Base-by-base conservation (phyloP, 2,329 filamentous ascomycete genomes). In the Aureobasidium sp. region DNA sequence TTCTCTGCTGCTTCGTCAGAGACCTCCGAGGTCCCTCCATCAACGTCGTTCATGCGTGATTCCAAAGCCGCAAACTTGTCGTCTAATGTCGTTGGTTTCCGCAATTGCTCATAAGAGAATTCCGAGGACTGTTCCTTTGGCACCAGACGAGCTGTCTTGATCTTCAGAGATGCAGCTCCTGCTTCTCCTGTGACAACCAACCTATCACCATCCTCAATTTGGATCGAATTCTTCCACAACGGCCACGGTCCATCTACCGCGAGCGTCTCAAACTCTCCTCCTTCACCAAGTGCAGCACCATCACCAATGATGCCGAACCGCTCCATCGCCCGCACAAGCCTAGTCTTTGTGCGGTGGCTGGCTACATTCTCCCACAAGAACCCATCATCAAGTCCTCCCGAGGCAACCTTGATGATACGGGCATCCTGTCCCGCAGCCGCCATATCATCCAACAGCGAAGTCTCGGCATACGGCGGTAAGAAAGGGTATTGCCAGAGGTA, bases 201-300 rank as follows among this genome's bases (percentile, higher is more conserved):
- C 60, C 76, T 79, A 61, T 80, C 79, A 4, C 73, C 71, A 1
- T 83, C 79, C 0, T 75, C 75, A 33, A 96, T 77, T 43, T 78
- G 76, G 63, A 97, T 87, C 55, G 79, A 82, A 65, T 80, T 82
- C 74, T 82, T 87, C 80, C 94, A 96, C 62, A 96, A 71, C 53
- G 77, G 75, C 0, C 69, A 67, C 9, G 93, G 93, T 11, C 93
- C 94, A 73, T 91, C 84, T 37, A 97, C 69, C 46, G 94, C 90
- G 57, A 97, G 77, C 31, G 91, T 97, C 80, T 97, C 94, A 73
- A 95, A 97, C 77, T 97, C 94, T 3, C 94, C 94, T 6, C 94
- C 94, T 72, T 97, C 94, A 0, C 94, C 94, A 19, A 97, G 75
- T 10, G 92, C 84, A 9, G 89, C 88, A 0, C 89, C 90, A 64